Evolutionary conservation across 345 rosid genomes (phyloP).

Genomic region (Kernera saxatilis): DNA sequence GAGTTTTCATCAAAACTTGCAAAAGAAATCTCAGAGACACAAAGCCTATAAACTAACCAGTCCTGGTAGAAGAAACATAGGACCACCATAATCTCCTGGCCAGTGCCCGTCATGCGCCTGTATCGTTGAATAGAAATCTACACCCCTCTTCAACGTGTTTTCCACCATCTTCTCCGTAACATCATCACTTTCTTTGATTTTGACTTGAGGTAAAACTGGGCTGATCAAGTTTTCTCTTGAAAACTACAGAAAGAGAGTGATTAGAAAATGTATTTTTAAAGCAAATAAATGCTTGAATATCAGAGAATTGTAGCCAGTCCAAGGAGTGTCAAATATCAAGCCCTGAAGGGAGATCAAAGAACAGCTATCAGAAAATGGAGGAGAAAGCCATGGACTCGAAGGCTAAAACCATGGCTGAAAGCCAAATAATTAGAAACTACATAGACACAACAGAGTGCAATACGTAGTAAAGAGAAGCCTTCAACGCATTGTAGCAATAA

Average conservation of each 20-base stretch:
- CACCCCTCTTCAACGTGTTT: constrained; percentile 55
- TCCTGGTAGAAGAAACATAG: constrained; percentile 96
- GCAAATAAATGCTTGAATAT: not conserved
- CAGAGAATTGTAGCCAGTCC: not conserved
- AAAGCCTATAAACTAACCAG: constrained; percentile 42
- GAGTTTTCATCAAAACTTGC: not conserved
- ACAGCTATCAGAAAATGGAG: not conserved
- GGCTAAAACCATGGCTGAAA: not conserved
- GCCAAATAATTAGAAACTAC: not conserved
- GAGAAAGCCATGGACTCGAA: not conserved
- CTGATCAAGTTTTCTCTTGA: constrained; percentile 47
- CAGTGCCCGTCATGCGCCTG: constrained; percentile 95
- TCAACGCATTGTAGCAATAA: not conserved
- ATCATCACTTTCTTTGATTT: constrained; percentile 50
- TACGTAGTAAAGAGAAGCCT: not conserved
- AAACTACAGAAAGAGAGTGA: constrained; percentile 40
- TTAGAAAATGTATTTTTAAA: not conserved
- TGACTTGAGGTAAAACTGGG: constrained; percentile 45
- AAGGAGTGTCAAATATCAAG: not conserved
- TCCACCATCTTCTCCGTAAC: constrained; percentile 59
- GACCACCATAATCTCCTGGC: constrained; percentile 99
- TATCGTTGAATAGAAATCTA: constrained; percentile 62
- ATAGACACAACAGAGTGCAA: not conserved
- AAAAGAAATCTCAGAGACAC: not conserved
- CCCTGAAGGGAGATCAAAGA: not conserved